Conservation (phyloP, 768 basidiomycete genomes). For the Lactarius psammicola region DNA sequence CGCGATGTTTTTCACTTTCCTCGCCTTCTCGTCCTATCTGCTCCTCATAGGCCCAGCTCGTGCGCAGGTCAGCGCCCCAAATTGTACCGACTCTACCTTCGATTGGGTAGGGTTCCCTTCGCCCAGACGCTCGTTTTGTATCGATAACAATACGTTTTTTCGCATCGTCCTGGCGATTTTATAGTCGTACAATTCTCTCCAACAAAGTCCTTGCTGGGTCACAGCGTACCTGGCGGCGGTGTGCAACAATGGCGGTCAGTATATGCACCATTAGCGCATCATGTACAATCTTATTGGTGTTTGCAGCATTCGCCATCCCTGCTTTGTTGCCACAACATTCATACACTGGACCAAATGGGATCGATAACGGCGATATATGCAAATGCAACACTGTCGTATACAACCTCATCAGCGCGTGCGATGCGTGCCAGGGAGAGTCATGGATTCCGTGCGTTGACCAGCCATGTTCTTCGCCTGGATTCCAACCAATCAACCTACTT, state of each 20-base stretch:
- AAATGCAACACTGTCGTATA: conserved; percentile 33
- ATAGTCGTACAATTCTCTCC: conserved; percentile 22
- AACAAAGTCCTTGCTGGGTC: conserved; percentile 18
- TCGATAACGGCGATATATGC: conserved; percentile 22
- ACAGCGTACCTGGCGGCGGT: not conserved
- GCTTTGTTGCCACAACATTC: conserved; percentile 4
- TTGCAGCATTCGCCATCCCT: conserved; percentile 13
- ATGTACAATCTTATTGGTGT: conserved; percentile 1
- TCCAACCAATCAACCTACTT: not conserved
- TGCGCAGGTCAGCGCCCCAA: not conserved
- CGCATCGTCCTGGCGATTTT: not conserved
- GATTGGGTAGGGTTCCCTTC: conserved; percentile 20
- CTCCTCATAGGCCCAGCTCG: not conserved
- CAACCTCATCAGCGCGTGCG: conserved; percentile 33
- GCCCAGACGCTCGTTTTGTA: not conserved
- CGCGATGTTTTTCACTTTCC: not conserved
- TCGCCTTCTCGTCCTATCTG: not conserved
- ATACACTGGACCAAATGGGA: conserved; percentile 15
- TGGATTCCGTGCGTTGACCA: conserved; percentile 23
- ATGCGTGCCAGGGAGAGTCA: conserved; percentile 29
- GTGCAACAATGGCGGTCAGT: conserved; percentile 24
- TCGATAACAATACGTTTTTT: no score
- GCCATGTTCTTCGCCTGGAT: not conserved
- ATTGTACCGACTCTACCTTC: not conserved
- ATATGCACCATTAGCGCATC: not conserved